phyloP scores from a whole-genome alignment of 1,139 yeast genomes.

The Lodderomyces margitis region DNA sequence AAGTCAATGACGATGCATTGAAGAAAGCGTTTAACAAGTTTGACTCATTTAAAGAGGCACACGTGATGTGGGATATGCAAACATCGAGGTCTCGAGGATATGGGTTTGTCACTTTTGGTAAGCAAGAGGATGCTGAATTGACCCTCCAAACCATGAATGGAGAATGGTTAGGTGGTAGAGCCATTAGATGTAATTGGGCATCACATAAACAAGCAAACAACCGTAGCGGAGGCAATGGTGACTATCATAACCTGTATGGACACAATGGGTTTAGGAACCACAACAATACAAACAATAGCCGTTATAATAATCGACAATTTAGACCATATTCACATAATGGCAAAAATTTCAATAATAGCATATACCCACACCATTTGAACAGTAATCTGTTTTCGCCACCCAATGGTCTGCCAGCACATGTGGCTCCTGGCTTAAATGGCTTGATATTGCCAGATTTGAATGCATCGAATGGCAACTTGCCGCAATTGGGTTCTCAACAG shows the following conservation, averaged over 20 bases:
- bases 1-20: conserved; percentile 76
- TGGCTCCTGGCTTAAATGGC: not conserved
- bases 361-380: not conserved
- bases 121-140: conserved; percentile 65
- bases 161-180: conserved; percentile 65
- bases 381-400: not conserved
- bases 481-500: conserved; percentile 7
- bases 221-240: no score
- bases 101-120: conserved; percentile 82
- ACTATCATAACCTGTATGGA: conserved; percentile 3
- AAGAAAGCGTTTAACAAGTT: conserved; percentile 58
- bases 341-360: conserved; percentile 5
- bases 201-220: conserved; percentile 55
- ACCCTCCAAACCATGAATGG: conserved; percentile 81
- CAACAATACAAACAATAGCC: conserved; percentile 8
- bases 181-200: conserved; percentile 88
- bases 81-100: conserved; percentile 89
- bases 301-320: conserved; percentile 8
- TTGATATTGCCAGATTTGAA: not conserved
- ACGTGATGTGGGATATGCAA: conserved; percentile 98
- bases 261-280: not conserved
- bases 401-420: conserved; percentile 1
- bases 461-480: conserved; percentile 2
- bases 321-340: conserved; percentile 5
- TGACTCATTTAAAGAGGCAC: conserved; percentile 72